phyloP scores from a whole-genome alignment of 805 yeast species.

The Schwanniomyces pseudopolymorphus region DNA sequence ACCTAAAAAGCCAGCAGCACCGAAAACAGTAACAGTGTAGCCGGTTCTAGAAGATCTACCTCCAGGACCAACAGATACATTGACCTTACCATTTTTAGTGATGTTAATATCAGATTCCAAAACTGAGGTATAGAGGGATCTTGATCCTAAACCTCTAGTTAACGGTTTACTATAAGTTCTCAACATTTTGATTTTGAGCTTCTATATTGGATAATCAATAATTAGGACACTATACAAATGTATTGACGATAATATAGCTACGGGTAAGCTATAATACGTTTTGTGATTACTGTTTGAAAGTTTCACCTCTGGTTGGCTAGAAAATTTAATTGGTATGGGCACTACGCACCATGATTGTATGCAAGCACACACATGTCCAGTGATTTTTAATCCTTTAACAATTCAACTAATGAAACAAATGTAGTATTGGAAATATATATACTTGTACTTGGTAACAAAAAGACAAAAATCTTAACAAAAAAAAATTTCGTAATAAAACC shows the following conservation, averaged over 20 bases:
- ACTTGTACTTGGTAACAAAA: constrained; percentile 1
- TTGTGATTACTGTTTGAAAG: constrained; percentile 2
- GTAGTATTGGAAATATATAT: not conserved
- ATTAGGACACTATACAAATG: not conserved
- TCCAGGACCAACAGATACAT: constrained; percentile 69
- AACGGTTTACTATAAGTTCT: constrained; percentile 19
- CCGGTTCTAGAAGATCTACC: constrained; percentile 87
- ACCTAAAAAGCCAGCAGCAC: constrained; percentile 79
- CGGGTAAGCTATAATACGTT: not conserved
- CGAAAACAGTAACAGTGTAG: constrained; percentile 85
- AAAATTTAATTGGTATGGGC: not conserved
- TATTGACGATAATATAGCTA: not conserved
- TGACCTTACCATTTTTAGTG: constrained; percentile 73
- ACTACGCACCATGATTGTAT: not conserved
- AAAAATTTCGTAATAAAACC: constrained; percentile 5
- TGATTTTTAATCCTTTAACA: too few relatives aligned
- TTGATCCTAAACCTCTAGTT: constrained; percentile 15
- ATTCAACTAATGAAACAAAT: not conserved
- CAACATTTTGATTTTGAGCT: constrained; percentile 18
- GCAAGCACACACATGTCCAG: too few relatives aligned
- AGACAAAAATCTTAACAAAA: constrained; percentile 4
- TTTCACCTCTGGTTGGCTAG: constrained; percentile 3
- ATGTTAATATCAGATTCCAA: constrained; percentile 63
- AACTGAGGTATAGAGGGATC: constrained; percentile 41
- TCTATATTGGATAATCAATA: not conserved